phyloP scores from a whole-genome alignment of 352 stramenopile species.

The Phytopythium vexans region DNA sequence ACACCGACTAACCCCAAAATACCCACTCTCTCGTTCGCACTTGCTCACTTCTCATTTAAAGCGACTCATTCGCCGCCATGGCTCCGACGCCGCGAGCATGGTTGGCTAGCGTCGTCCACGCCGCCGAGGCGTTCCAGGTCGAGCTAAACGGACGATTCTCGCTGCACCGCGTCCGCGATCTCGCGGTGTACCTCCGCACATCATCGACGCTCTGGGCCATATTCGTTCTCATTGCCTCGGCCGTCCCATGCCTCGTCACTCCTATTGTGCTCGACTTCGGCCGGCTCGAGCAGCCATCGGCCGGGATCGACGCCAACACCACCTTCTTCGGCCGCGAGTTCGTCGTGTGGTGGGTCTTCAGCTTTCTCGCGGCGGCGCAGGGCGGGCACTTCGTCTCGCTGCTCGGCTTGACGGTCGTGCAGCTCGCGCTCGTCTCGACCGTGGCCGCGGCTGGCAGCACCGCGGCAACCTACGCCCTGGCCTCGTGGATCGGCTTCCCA shows the following conservation, averaged over 20 bases:
- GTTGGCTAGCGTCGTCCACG: background rate
- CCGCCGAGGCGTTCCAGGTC: constrained; percentile 6
- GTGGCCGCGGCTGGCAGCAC: constrained; percentile 4
- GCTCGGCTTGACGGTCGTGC: constrained; percentile 5
- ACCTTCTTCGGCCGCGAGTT: constrained; percentile 14
- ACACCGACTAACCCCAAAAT: too few species aligned
- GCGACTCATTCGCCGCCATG: too few species aligned
- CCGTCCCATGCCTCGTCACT: constrained; percentile 13
- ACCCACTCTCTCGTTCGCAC: too few species aligned
- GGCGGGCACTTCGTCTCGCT: constrained; percentile 9
- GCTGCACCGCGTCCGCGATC: constrained; percentile 1
- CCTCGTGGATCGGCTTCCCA: constrained; percentile 8
- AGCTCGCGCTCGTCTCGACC: constrained; percentile 2
- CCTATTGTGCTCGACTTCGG: constrained; percentile 10
- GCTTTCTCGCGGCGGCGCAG: constrained; percentile 8
- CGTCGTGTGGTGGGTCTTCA: constrained; percentile 15
- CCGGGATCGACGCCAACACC: constrained; percentile 9
- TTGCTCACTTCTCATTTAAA: too few species aligned
- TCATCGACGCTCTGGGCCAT: constrained; percentile 3
- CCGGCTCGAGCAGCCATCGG: constrained; percentile 7
- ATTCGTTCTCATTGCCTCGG: constrained; percentile 4
- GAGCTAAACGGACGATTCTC: constrained; percentile 16
- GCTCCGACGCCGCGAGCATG: too few species aligned
- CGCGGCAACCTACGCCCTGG: constrained; percentile 1
- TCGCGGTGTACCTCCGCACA: constrained; percentile 6